These are phyloP conservation scores for Cryptococcus jaspeensis DNA, from an alignment of 1,284 basidiomycete species.

Conservation along the genomic window DNA sequence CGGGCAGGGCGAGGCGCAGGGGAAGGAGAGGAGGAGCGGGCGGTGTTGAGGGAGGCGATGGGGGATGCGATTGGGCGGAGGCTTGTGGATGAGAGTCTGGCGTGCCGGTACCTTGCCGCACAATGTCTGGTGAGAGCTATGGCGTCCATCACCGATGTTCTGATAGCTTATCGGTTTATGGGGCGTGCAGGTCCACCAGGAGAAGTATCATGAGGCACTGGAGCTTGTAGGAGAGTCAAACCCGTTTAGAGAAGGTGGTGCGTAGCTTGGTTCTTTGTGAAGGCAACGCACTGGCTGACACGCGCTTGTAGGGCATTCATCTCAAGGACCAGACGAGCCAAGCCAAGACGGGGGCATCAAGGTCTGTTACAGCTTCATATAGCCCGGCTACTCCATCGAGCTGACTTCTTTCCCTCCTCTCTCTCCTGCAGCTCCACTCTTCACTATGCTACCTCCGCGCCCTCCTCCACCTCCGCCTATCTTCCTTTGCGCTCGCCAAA, in stretches of 20 bases:
- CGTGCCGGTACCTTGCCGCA: conserved; percentile 89
- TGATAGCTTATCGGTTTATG: background rate
- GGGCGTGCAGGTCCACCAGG: conserved; percentile 67
- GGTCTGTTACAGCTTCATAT: conserved; percentile 49
- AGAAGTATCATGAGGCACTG: conserved; percentile 87
- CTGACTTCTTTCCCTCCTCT: background rate
- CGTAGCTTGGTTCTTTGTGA: conserved; percentile 3
- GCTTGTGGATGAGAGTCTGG: conserved; percentile 85
- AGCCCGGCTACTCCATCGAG: background rate
- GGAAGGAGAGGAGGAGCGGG: background rate
- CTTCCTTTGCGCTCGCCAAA: conserved; percentile 83
- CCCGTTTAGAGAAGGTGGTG: conserved; percentile 69
- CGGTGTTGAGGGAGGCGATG: background rate
- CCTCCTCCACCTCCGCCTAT: conserved; percentile 88
- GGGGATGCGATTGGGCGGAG: conserved; percentile 20
- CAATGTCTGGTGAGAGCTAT: conserved; percentile 70
- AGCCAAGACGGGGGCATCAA: conserved; percentile 85
- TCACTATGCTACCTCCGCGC: conserved; percentile 94
- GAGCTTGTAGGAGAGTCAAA: conserved; percentile 91
- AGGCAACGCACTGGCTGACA: too few relatives aligned
- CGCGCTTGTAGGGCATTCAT: background rate
- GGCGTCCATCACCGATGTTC: background rate
- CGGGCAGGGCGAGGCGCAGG: too few relatives aligned
- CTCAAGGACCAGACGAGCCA: conserved; percentile 50
- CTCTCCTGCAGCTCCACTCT: conserved; percentile 71